These are phyloP conservation scores for Pichia sp. DNA, from an alignment of 1,139 yeast species.

Conservation along the genomic window DNA sequence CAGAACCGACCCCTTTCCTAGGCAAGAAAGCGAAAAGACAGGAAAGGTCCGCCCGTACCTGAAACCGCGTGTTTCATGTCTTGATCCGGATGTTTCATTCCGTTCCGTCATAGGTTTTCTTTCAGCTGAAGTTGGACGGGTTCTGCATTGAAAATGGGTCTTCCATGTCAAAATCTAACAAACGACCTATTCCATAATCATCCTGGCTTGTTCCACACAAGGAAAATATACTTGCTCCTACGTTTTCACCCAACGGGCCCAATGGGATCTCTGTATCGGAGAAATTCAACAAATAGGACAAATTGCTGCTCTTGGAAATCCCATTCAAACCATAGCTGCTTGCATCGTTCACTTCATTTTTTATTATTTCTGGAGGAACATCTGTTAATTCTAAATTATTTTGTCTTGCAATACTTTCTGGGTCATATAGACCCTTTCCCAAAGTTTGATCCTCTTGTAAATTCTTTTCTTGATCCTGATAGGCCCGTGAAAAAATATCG, in stretches of 20 bases:
- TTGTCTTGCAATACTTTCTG: not conserved
- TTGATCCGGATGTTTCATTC: too few relatives aligned
- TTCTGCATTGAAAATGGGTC: not conserved
- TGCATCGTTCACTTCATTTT: not conserved
- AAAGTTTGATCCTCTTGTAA: too few relatives aligned
- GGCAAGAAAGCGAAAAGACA: not conserved
- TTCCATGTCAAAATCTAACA: not conserved
- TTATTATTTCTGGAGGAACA: not conserved
- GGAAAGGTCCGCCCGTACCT: not conserved
- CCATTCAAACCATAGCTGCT: too few relatives aligned
- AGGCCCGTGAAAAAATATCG: slow-evolving; percentile 26
- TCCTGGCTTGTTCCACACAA: too few relatives aligned
- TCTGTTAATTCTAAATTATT: not conserved
- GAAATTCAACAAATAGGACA: not conserved
- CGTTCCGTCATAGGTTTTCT: too few relatives aligned
- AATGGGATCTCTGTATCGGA: not conserved
- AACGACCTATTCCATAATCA: too few relatives aligned
- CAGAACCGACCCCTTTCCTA: too few relatives aligned
- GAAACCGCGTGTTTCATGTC: not conserved
- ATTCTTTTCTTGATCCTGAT: too few relatives aligned
- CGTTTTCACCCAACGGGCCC: too few relatives aligned
- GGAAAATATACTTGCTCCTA: too few relatives aligned
- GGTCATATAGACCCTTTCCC: too few relatives aligned
- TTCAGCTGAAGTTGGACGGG: not conserved
- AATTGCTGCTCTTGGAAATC: too few relatives aligned